These are phyloP conservation scores for Strobilomyces confusus DNA, from an alignment of 768 basidiomycete species.

Conservation along the genomic window DNA sequence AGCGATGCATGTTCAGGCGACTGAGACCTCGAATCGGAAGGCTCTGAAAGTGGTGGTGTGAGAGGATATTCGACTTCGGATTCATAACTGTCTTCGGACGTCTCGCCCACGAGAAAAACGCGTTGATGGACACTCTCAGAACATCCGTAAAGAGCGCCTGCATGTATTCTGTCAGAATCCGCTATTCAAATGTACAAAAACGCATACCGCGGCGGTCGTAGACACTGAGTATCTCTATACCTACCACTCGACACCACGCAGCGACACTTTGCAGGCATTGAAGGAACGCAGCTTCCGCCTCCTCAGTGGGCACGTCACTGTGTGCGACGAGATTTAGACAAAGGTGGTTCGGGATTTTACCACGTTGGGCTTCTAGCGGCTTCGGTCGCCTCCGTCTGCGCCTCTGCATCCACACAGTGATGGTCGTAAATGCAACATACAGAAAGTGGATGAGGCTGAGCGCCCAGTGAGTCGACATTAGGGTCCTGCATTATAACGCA, in stretches of 20 bases:
- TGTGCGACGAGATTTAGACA: constrained; percentile 59
- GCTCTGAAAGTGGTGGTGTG: constrained; percentile 76
- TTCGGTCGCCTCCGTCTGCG: constrained; percentile 38
- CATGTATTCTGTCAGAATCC: constrained; percentile 5
- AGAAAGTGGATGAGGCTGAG: constrained; percentile 57
- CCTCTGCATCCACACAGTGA: constrained; percentile 40
- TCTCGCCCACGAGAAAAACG: constrained; percentile 27
- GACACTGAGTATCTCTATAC: constrained; percentile 61
- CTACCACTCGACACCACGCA: constrained; percentile 59
- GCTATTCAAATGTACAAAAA: background rate
- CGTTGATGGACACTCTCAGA: constrained; percentile 40
- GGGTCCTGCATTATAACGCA: constrained; percentile 2
- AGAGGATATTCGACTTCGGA: constrained; percentile 66
- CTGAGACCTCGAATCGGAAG: constrained; percentile 58
- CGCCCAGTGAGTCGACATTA: constrained; percentile 41
- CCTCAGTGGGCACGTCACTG: constrained; percentile 31
- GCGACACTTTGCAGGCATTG: constrained; percentile 51
- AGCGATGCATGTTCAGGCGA: constrained; percentile 42
- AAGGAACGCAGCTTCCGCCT: constrained; percentile 41
- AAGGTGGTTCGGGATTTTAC: constrained; percentile 61
- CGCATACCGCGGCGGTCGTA: constrained; percentile 69
- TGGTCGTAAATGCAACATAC: constrained; percentile 43
- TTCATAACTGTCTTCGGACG: constrained; percentile 36
- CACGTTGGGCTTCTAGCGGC: constrained; percentile 48
- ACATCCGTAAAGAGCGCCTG: constrained; percentile 41